Base-by-base conservation (phyloP, 805 yeast genomes). In the Brettanomyces anomalus region DNA sequence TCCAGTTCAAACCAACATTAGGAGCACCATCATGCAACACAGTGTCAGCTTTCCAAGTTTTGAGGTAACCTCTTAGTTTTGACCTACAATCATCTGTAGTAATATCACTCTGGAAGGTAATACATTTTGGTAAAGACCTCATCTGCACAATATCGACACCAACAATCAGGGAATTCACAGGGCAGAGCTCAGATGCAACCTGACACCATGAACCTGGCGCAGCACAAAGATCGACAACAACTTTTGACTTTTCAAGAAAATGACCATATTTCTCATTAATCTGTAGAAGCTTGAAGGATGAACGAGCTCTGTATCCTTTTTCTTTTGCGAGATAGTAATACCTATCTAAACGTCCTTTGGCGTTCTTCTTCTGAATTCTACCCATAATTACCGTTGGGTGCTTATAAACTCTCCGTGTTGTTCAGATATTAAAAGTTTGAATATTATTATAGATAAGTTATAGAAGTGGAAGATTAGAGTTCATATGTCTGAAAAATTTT, bases 141-240 rank as follows among this genome's bases (percentile, higher is more conserved):
- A 93, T 93, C 15, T 97, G 97, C 30, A 89, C 97, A 56, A 93
- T 82, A 75, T 93, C 98, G n/a, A 93, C 98, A 64, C 98, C 98
- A 43, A 93, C 87, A 56, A 93, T 93, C 52, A 93, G 72, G 0
- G 97, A 86, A 63, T 88, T 87, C 1, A 88, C 71, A 2, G 98
- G 97, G 66, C 97, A 88, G 42, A 87, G 65, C 47, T 88, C 85
- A 1, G 95, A 79, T 1, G 98, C 98, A 36, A 93, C 97, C 68
- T 93, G 98, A 74, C 98, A 93, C 98, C 98, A 93, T 3, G 97
- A 87, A 44, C 98, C 98, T 35, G 97, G 97, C 10, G 98, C 98
- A 42, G 97, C 97, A 81, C 98, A 93, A 54, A 93, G 72, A 74
- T 93, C 98, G 41, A 93, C 85, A 36, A 93, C 96, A 36, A 93